Percentiles rank a stretch among this genome's conserved stretches.
phyloP scores from a whole-genome alignment of 306 rosid species.

The Vigna nakashimae region DNA sequence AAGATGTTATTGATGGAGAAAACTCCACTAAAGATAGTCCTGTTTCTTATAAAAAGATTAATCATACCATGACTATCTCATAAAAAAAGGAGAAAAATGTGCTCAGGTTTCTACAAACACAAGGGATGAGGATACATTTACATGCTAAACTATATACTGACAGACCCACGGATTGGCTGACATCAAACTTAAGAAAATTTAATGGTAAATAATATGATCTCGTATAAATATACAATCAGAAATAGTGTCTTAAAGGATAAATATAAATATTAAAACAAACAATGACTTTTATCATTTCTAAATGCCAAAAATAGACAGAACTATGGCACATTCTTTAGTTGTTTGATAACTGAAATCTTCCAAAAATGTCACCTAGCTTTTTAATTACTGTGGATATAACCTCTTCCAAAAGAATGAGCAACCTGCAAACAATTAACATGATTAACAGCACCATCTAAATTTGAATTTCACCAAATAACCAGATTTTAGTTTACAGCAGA shows the following conservation, averaged over 20 bases:
- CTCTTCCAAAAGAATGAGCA: slow-evolving; percentile 47
- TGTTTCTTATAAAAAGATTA: too few species aligned
- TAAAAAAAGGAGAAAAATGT: too few species aligned
- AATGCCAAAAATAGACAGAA: slow-evolving; percentile 22
- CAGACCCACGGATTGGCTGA: too few species aligned
- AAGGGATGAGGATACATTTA: too few species aligned
- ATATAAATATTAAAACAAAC: slow-evolving; percentile 11
- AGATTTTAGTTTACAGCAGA: background rate
- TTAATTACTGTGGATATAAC: slow-evolving; percentile 41
- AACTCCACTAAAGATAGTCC: too few species aligned
- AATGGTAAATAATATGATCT: too few species aligned
- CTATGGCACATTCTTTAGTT: slow-evolving; percentile 31
- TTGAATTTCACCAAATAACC: background rate
- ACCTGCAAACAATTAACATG: slow-evolving; percentile 51
- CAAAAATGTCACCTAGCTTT: slow-evolving; percentile 27
- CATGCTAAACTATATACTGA: too few species aligned
- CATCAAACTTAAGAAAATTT: too few species aligned
- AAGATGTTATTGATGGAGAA: too few species aligned
- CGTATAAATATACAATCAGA: too few species aligned
- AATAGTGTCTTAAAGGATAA: slow-evolving; percentile 27
- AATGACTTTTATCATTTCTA: slow-evolving; percentile 21
- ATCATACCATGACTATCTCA: too few species aligned
- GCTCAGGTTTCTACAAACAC: background rate
- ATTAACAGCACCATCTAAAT: background rate
- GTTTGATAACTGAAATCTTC: slow-evolving; percentile 28